A percentile compares a stretch with the other conserved stretches of the same genome.
Conservation (phyloP, 129 eudicot species). For the Oenanthe sinensis region DNA sequence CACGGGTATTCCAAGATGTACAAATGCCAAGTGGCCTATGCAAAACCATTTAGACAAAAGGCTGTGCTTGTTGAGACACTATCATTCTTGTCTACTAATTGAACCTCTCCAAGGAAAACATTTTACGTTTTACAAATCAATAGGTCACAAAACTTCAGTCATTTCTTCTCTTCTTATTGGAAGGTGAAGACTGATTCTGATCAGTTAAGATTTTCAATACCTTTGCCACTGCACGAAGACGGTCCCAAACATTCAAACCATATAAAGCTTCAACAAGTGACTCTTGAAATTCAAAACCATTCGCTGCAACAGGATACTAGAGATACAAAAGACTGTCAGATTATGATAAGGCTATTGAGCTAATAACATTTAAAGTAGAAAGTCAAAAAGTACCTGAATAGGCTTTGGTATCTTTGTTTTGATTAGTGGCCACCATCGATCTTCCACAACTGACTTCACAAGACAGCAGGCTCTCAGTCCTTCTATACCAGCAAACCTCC, state of each 20-base stretch:
- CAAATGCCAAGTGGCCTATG: not conserved
- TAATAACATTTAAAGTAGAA: too few relatives aligned
- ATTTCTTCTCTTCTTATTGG: constrained; percentile 30
- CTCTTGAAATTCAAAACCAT: constrained; percentile 74
- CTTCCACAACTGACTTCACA: constrained; percentile 84
- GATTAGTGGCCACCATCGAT: constrained; percentile 90
- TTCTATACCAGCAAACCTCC: constrained; percentile 97
- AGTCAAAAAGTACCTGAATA: constrained; percentile 52
- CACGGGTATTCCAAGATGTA: not conserved
- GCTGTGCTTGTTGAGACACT: not conserved
- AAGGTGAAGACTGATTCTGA: constrained; percentile 25
- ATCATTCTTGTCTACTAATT: not conserved
- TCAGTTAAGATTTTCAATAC: constrained; percentile 71
- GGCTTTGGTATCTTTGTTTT: constrained; percentile 97
- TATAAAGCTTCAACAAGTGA: constrained; percentile 79
- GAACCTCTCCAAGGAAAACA: not conserved
- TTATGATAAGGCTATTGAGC: not conserved
- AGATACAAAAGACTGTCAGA: constrained; percentile 2
- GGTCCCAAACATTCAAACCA: constrained; percentile 85
- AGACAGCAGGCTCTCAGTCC: constrained; percentile 98
- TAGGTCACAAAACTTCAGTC: constrained; percentile 19
- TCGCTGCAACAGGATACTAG: constrained; percentile 86
- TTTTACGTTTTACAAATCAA: not conserved
- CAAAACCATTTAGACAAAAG: not conserved
- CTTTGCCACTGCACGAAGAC: constrained; percentile 66